phyloP scores from a whole-genome alignment of 352 stramenopile species.

The Globisporangium cylindrosporum region DNA sequence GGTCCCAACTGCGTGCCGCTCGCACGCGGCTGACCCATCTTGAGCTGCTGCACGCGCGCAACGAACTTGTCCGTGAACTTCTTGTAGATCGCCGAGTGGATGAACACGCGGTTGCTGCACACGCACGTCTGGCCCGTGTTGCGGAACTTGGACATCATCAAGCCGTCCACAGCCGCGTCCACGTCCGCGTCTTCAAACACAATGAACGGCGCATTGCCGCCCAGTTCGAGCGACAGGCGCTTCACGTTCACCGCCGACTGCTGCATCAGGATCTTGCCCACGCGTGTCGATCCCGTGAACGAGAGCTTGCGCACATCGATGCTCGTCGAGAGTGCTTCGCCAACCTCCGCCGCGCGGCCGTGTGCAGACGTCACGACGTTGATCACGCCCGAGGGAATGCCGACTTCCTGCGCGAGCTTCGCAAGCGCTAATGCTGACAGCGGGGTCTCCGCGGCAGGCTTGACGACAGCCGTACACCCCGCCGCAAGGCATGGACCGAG shows the following conservation, averaged over 20 bases:
- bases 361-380: constrained; percentile 84
- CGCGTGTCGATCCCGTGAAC: constrained; percentile 85
- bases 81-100: constrained; percentile 93
- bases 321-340: constrained; percentile 64
- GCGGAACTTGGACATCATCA: constrained; percentile 87
- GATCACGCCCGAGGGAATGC: constrained; percentile 85
- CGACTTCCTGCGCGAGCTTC: constrained; percentile 85
- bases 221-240: constrained; percentile 87
- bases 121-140: constrained; percentile 90
- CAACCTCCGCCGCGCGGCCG: constrained; percentile 69
- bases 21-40: constrained; percentile 86
- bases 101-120: constrained; percentile 91
- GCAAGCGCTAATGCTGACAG: constrained; percentile 93
- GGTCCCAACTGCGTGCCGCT: constrained; percentile 87
- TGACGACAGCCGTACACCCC: constrained; percentile 95
- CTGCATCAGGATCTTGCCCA: constrained; percentile 80
- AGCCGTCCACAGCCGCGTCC: constrained; percentile 77
- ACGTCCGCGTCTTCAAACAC: constrained; percentile 90
- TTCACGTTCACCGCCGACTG: constrained; percentile 81
- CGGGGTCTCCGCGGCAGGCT: constrained; percentile 95
- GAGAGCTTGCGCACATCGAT: constrained; percentile 87
- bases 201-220: constrained; percentile 92
- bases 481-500: constrained; percentile 90
- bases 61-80: constrained; percentile 88
- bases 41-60: constrained; percentile 72